A percentile compares a stretch with the other conserved stretches of the same genome.
Conservation (phyloP, 106 monocot genomes). For the Phalaenopsis equestris region DNA sequence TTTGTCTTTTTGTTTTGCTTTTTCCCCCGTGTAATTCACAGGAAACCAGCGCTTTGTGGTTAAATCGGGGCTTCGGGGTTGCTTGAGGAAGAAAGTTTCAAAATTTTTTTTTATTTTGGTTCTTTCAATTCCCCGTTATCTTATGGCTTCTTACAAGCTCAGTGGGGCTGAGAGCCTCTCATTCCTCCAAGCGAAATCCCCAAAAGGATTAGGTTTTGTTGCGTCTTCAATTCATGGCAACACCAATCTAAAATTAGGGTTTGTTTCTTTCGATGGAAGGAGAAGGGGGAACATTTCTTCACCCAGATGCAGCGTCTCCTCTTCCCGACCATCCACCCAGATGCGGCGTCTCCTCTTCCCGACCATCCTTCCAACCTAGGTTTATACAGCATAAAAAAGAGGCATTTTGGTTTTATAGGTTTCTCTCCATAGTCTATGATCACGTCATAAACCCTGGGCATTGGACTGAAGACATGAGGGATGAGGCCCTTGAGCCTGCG, state of each 20-base stretch:
- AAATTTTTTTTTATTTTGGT: background rate
- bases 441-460: slow-evolving; percentile 89
- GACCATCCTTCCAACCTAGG: slow-evolving; percentile 69
- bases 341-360: slow-evolving; percentile 54
- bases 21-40: no score
- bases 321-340: slow-evolving; percentile 61
- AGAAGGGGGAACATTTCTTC: background rate
- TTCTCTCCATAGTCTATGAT: slow-evolving; percentile 91
- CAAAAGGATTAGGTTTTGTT: background rate
- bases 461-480: slow-evolving; percentile 98
- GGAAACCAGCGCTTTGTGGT: background rate
- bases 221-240: no score
- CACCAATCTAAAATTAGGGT: slow-evolving; percentile 4
- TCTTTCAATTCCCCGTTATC: background rate
- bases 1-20: no score
- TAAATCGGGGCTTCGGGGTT: background rate
- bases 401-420: slow-evolving; percentile 98
- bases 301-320: slow-evolving; percentile 41
- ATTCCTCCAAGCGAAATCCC: slow-evolving; percentile 17
- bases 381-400: slow-evolving; percentile 99
- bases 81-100: background rate
- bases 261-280: background rate
- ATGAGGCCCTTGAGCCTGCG: slow-evolving; percentile 87
- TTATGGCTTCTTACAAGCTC: slow-evolving; percentile 58
- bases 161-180: slow-evolving; percentile 44